Percentiles rank a stretch among this genome's conserved stretches.
Conservation (phyloP, 345 rosid genomes). For the Corchorus capsularis region DNA sequence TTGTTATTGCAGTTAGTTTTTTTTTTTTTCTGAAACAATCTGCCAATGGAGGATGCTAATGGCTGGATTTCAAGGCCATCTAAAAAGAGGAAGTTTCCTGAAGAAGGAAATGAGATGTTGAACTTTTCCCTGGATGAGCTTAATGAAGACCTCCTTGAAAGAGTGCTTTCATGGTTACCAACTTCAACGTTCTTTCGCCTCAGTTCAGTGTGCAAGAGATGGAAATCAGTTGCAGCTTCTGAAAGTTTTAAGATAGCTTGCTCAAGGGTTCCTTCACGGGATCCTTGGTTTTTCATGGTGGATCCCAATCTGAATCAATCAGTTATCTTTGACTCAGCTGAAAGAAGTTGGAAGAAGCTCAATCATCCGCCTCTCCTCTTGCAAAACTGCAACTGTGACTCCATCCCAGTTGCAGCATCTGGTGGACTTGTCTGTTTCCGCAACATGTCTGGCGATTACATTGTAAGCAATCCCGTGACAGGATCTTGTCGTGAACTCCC, state of each 20-base stretch:
- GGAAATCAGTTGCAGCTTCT: conserved; percentile 65
- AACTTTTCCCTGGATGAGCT: conserved; percentile 64
- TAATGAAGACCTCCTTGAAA: conserved; percentile 78
- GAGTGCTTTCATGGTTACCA: conserved; percentile 85
- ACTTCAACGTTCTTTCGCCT: conserved; percentile 64
- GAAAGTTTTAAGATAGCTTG: conserved; percentile 80
- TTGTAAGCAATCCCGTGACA: conserved; percentile 66
- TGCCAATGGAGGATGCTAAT: conserved; percentile 36
- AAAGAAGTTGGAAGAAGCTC: conserved; percentile 65
- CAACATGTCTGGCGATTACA: conserved; percentile 44
- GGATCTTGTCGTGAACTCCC: conserved; percentile 59
- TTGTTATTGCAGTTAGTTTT: conserved; percentile 20
- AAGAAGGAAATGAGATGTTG: conserved; percentile 27
- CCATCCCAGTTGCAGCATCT: conserved; percentile 75
- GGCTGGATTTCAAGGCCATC: conserved; percentile 28
- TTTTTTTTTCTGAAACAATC: conserved; percentile 7
- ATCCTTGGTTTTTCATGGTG: conserved; percentile 90
- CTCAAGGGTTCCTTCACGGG: conserved; percentile 63
- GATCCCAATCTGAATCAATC: conserved; percentile 41
- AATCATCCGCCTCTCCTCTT: conserved; percentile 30
- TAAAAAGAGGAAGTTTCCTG: conserved; percentile 60
- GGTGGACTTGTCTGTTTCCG: conserved; percentile 74
- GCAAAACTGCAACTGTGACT: conserved; percentile 26
- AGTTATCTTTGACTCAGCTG: conserved; percentile 64
- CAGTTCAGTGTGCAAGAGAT: conserved; percentile 82